Evolutionary conservation across 2,329 filamentous ascomycete species (phyloP).

Genomic region (Aspergillus tamarii): DNA sequence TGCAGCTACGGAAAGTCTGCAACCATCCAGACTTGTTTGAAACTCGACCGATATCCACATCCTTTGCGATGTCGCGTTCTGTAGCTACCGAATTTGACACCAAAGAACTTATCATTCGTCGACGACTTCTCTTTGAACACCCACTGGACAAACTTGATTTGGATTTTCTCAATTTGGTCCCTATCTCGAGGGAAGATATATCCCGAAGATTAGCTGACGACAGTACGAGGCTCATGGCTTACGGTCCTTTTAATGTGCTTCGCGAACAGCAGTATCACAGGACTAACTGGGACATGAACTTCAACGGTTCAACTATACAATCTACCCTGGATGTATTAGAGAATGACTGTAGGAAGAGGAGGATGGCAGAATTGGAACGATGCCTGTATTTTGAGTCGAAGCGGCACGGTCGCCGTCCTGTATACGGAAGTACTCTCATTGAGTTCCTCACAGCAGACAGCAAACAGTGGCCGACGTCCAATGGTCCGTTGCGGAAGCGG

Average conservation of each 20-base stretch:
- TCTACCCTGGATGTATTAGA: constrained; percentile 75
- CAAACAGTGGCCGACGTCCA: constrained; percentile 61
- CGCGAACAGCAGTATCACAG: constrained; percentile 68
- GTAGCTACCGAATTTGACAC: constrained; percentile 73
- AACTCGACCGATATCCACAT: constrained; percentile 93
- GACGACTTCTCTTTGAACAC: constrained; percentile 63
- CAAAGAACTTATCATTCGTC: constrained; percentile 71
- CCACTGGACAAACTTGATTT: constrained; percentile 69
- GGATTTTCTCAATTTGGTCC: constrained; percentile 77
- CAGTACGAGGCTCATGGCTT: constrained; percentile 70
- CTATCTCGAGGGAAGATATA: constrained; percentile 69
- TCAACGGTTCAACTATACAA: constrained; percentile 69
- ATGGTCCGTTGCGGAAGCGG: constrained; percentile 62
- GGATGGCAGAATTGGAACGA: constrained; percentile 78
- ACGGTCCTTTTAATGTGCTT: constrained; percentile 69
- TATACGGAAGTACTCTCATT: constrained; percentile 82
- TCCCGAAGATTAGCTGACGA: constrained; percentile 57
- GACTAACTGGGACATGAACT: constrained; percentile 58
- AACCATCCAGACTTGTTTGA: constrained; percentile 98
- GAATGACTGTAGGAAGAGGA: constrained; percentile 67
- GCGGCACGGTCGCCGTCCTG: constrained; percentile 75
- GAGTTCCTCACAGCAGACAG: constrained; percentile 70
- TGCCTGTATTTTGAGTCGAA: constrained; percentile 80
- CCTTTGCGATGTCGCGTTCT: constrained; percentile 86
- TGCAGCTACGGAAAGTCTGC: constrained; percentile 97